These are phyloP conservation scores for Cerioporus squamosus DNA, from an alignment of 1,284 basidiomycete species.

Conservation along the genomic window DNA sequence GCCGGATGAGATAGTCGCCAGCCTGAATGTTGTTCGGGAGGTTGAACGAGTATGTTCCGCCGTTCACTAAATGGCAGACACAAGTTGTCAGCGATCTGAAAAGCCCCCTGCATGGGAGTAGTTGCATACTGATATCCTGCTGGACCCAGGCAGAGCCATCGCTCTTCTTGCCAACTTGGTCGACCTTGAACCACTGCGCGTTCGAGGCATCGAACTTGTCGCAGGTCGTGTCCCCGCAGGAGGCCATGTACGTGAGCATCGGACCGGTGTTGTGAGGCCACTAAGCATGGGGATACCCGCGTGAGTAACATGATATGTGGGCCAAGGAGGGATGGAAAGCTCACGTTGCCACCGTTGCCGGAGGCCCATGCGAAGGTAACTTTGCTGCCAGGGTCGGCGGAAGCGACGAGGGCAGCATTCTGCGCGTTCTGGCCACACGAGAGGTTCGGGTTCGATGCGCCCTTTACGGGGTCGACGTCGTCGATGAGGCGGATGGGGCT, in stretches of 20 bases:
- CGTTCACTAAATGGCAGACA: slow-evolving; percentile 34
- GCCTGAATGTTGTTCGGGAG: slow-evolving; percentile 58
- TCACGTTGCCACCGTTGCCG: slow-evolving; percentile 47
- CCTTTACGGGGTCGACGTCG: slow-evolving; percentile 63
- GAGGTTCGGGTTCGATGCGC: slow-evolving; percentile 56
- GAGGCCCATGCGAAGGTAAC: slow-evolving; percentile 65
- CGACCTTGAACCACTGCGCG: slow-evolving; percentile 75
- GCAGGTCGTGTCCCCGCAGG: slow-evolving; percentile 60
- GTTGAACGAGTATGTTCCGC: slow-evolving; percentile 50
- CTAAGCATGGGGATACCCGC: slow-evolving; percentile 34
- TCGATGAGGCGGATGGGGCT: slow-evolving; percentile 67
- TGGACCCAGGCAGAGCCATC: slow-evolving; percentile 46
- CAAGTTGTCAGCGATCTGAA: no score
- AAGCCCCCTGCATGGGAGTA: background rate
- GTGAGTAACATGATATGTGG: background rate
- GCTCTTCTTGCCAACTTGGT: slow-evolving; percentile 44
- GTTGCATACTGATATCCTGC: slow-evolving; percentile 42
- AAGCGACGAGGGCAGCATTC: slow-evolving; percentile 53
- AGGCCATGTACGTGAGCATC: slow-evolving; percentile 72
- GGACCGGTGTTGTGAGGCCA: slow-evolving; percentile 77
- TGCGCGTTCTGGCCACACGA: slow-evolving; percentile 66
- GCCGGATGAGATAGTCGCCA: slow-evolving; percentile 72
- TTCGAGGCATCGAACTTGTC: slow-evolving; percentile 59
- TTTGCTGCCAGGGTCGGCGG: slow-evolving; percentile 66
- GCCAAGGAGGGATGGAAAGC: slow-evolving; percentile 28